Conservation (phyloP, 306 rosid species). For the Nissolia schottii region DNA sequence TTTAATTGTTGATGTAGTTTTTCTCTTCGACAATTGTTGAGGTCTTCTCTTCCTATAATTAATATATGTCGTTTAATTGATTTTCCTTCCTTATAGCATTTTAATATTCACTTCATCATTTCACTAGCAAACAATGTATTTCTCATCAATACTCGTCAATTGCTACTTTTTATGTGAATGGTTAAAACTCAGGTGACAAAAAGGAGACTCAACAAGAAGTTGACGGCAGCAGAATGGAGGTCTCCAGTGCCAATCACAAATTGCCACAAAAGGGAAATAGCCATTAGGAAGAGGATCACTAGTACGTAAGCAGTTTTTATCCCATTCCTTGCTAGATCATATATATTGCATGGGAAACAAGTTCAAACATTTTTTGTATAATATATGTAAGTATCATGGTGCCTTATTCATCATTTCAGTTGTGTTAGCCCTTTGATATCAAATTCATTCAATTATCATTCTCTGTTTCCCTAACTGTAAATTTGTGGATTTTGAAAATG, state of each 20-base stretch:
- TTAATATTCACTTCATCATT: background rate
- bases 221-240: slow-evolving; percentile 41
- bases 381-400: background rate
- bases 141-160: background rate
- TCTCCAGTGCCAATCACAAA: slow-evolving; percentile 51
- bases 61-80: background rate
- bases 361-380: background rate
- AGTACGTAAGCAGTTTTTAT: slow-evolving; percentile 56
- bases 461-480: background rate
- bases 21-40: background rate
- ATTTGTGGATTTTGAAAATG: slow-evolving; percentile 65
- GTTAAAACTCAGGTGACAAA: slow-evolving; percentile 16
- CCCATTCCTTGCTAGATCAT: slow-evolving; percentile 1
- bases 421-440: background rate
- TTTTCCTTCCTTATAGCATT: too few relatives aligned
- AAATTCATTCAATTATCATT: background rate
- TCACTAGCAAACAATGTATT: slow-evolving; percentile 4
- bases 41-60: background rate
- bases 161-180: background rate
- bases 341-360: background rate
- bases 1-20: background rate
- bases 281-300: slow-evolving; percentile 67
- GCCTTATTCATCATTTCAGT: background rate
- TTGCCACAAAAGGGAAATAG: slow-evolving; percentile 60
- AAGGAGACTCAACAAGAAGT: background rate